A percentile compares a stretch with the other conserved stretches of the same genome.
phyloP scores from a whole-genome alignment of 805 yeast genomes.

The Suhomyces sp. region DNA sequence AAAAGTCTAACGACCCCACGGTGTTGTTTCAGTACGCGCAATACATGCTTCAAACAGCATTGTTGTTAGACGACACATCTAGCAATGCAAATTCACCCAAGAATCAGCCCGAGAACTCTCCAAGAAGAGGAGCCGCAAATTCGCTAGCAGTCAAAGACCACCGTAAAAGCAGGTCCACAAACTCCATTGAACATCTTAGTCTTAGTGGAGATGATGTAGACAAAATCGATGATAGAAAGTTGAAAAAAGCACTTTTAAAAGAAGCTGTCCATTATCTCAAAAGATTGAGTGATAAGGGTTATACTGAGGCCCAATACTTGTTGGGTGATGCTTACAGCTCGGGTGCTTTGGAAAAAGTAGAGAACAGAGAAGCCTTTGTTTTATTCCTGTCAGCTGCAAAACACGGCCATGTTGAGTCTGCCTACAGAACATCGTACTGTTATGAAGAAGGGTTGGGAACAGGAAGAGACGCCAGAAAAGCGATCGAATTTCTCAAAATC shows the following conservation, averaged over 20 bases:
- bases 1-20: conserved; percentile 78
- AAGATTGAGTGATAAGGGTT: conserved; percentile 73
- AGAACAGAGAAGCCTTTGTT: conserved; percentile 68
- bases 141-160: conserved; percentile 14
- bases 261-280: conserved; percentile 74
- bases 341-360: conserved; percentile 79
- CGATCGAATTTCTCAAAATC: conserved; percentile 74
- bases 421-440: conserved; percentile 87
- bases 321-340: conserved; percentile 87
- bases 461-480: conserved; percentile 81
- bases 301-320: conserved; percentile 86
- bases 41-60: conserved; percentile 81
- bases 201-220: conserved; percentile 9
- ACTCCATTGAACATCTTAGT: conserved; percentile 15
- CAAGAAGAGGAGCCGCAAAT: conserved; percentile 10
- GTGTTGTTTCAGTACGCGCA: conserved; percentile 91
- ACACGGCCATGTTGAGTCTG: conserved; percentile 87
- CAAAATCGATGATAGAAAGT: conserved; percentile 16
- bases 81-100: conserved; percentile 5
- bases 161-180: conserved; percentile 20
- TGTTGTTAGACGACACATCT: conserved; percentile 46
- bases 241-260: conserved; percentile 58
- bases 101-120: conserved; percentile 18
- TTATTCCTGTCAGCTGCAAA: conserved; percentile 89
- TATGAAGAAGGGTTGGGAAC: conserved; percentile 94